Base-by-base conservation (phyloP, 495 filamentous ascomycete species). In the Hyphodiscus hymeniophilus region DNA sequence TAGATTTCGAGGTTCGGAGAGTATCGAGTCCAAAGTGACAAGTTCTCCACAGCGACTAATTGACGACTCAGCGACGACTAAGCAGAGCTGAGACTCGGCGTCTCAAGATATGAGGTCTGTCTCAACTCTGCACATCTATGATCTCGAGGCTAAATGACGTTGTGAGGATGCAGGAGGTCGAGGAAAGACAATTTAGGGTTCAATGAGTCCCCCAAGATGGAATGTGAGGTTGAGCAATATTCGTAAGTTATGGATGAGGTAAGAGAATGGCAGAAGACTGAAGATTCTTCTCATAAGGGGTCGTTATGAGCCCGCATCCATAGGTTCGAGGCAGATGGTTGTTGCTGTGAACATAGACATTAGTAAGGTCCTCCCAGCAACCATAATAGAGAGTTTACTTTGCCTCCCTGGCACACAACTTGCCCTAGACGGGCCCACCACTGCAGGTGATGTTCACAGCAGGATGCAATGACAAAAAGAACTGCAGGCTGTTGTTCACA, bases 361-460 rank as follows among this genome's bases (percentile, higher is more conserved):
- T 38, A 58, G 55, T 38, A 30, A 50, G 28, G 48, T 59, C 48
- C 48, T 45, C 52, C 34, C 23, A 50, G 48, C 51, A 59, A 52
- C 51, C 41, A 38, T 5, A 22, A 11, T 31, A 28, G 43, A 18
- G 40, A 18, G 26, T 24, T 42, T 55, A 59, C 56, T 42, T 52
- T 42, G 56, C 56, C 56, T 59, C 24, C 43, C n/a, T 17, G 33
- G 51, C 34, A 38, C 45, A 50, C 56, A 55, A 52, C 48, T 44
- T 52, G 45, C 56, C 56, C 56, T 55, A 30, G 20, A 47, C 48
- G 56, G 56, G 56, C 56, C 56, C 56, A 59, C 55, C 55, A 54
- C 48, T 39, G 38, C 44, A 52, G 48, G 36, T 47, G 49, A 45
- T 28, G 8, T 44, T 44, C 26, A 17, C 28, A 42, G 12, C 3